Percentiles rank a stretch among this genome's conserved stretches.
Evolutionary conservation across 257 asterid genomes (phyloP).

Genomic region (Apocynum venetum): DNA sequence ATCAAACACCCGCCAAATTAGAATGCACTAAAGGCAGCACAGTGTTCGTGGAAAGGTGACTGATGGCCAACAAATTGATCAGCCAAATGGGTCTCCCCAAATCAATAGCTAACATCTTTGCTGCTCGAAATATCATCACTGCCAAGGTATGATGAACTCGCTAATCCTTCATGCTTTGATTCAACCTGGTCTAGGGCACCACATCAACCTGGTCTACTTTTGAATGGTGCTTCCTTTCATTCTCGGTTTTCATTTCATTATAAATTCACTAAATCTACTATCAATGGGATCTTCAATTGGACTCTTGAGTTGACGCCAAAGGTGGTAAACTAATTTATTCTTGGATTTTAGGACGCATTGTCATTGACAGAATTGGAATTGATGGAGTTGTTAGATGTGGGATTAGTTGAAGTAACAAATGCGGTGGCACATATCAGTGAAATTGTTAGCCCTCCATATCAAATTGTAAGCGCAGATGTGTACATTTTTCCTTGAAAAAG

Average conservation of each 20-base stretch:
- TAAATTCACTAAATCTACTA: background rate
- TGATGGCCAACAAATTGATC: constrained; percentile 78
- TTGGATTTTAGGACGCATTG: constrained; percentile 56
- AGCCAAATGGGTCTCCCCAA: constrained; percentile 73
- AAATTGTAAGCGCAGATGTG: constrained; percentile 42
- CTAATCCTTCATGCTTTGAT: background rate
- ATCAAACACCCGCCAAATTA: background rate
- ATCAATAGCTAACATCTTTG: constrained; percentile 54
- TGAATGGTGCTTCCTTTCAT: background rate
- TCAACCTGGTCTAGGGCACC: background rate
- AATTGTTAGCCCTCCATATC: constrained; percentile 67
- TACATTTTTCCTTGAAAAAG: background rate
- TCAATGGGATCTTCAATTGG: background rate
- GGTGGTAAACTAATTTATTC: background rate
- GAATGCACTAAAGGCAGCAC: background rate
- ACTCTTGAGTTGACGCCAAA: background rate
- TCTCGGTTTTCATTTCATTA: background rate
- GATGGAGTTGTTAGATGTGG: constrained; percentile 83
- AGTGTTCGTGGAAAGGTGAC: background rate
- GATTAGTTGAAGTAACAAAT: constrained; percentile 53
- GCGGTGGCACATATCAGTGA: constrained; percentile 73
- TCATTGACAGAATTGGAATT: constrained; percentile 73
- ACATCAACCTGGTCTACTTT: background rate
- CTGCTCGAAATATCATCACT: constrained; percentile 73
- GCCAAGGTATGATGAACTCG: constrained; percentile 47